phyloP scores from a whole-genome alignment of 306 rosid species.

The Notholithocarpus densiflorus region DNA sequence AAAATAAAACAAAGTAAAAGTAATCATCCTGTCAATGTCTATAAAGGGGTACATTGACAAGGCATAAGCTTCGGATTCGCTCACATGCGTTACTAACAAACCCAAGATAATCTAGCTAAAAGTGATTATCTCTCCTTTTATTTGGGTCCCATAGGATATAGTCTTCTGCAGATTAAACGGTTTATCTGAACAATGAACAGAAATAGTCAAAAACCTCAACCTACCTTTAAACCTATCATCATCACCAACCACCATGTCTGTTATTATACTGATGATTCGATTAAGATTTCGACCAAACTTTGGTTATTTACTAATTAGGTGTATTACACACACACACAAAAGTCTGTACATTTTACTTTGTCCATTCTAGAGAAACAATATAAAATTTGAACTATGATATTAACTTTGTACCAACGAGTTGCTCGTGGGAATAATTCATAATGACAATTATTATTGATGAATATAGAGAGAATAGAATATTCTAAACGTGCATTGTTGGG shows the following conservation, averaged over 20 bases:
- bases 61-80: background rate
- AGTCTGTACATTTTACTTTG: background rate
- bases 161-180: background rate
- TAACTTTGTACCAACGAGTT: background rate
- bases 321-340: background rate
- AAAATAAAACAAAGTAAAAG: no score
- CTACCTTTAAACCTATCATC: background rate
- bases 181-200: background rate
- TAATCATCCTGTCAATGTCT: no score
- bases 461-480: slow-evolving; percentile 5
- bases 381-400: background rate
- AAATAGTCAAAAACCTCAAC: background rate
- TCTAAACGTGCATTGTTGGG: slow-evolving; percentile 9
- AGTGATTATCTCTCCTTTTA: background rate
- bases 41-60: no score
- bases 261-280: background rate
- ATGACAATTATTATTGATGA: background rate
- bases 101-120: background rate
- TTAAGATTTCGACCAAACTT: background rate
- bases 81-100: background rate
- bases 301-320: background rate
- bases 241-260: background rate
- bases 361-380: background rate
- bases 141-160: background rate
- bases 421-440: background rate